Conservation (phyloP, 2,329 filamentous ascomycete genomes). For the Pestalotiopsis sp. region DNA sequence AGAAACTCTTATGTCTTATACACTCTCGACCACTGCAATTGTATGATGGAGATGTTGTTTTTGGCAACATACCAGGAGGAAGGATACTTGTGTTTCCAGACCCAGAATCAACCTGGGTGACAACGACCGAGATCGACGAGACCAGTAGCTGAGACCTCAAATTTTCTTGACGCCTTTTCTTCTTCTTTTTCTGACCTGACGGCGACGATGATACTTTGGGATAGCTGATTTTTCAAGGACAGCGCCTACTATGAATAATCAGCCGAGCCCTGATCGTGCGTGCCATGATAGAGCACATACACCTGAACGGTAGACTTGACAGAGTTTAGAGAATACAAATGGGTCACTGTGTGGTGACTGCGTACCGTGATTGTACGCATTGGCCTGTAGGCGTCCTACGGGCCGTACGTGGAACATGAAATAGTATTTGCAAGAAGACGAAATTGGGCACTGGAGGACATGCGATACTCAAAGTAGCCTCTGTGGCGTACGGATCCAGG, state of each 20-base stretch:
- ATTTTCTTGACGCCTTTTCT: not conserved
- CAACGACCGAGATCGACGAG: not conserved
- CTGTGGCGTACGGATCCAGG: not conserved
- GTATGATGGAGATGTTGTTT: not conserved
- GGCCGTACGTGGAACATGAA: constrained; percentile 18
- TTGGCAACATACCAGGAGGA: not conserved
- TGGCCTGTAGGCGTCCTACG: constrained; percentile 22
- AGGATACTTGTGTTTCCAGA: not conserved
- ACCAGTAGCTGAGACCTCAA: not conserved
- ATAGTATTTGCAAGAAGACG: constrained; percentile 15
- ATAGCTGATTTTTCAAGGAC: too few relatives aligned
- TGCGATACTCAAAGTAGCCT: not conserved
- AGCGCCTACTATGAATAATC: too few relatives aligned
- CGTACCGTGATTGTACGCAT: constrained; percentile 16
- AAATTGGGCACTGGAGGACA: constrained; percentile 2
- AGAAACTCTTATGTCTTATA: constrained; percentile 7
- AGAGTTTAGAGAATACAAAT: too few relatives aligned
- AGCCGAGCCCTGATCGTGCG: not conserved
- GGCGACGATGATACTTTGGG: not conserved
- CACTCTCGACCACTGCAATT: not conserved
- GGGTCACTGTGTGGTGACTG: not conserved
- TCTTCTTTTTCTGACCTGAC: not conserved
- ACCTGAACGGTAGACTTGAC: not conserved
- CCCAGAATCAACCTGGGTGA: not conserved
- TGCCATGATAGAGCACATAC: not conserved